Percentiles rank a stretch among this genome's conserved stretches.
phyloP scores from a whole-genome alignment of 2,329 filamentous ascomycete genomes.

The Aspergillus ruber region DNA sequence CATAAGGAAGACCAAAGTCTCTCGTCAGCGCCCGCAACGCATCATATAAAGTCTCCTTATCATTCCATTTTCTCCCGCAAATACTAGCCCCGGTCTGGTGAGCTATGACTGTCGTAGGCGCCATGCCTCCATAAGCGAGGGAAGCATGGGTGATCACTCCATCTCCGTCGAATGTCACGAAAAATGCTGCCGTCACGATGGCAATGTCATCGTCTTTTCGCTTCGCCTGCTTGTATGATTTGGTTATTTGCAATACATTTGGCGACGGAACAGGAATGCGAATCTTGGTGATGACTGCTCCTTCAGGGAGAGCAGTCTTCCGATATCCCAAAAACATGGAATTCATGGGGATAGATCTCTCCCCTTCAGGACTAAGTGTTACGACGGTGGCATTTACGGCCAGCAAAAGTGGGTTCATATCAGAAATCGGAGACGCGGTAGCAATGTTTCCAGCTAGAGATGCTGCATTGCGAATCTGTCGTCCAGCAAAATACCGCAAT shows the following conservation, averaged over 20 bases:
- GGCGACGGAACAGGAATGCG: constrained; percentile 73
- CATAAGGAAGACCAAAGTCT: constrained; percentile 83
- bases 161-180: constrained; percentile 41
- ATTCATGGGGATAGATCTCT: constrained; percentile 82
- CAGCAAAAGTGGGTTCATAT: constrained; percentile 90
- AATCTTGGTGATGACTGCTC: constrained; percentile 80
- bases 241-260: no score
- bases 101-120: constrained; percentile 80
- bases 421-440: constrained; percentile 92
- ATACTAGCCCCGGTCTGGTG: constrained; percentile 70
- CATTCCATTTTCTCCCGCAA: constrained; percentile 69
- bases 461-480: constrained; percentile 96
- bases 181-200: constrained; percentile 83
- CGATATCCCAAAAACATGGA: constrained; percentile 26
- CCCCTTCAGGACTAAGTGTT: constrained; percentile 32
- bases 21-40: constrained; percentile 81
- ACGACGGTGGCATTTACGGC: constrained; percentile 55
- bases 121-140: constrained; percentile 66
- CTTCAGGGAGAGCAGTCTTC: constrained; percentile 57
- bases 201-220: constrained; percentile 97
- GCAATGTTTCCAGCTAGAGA: constrained; percentile 91
- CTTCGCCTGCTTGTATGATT: constrained; percentile 83
- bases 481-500: constrained; percentile 50
- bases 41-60: constrained; percentile 78
- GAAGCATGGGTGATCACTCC: neutral